Percentiles rank a stretch among this genome's conserved stretches.
These are phyloP conservation scores for Lathyrus sativus DNA, from an alignment of 306 rosid genomes.

Conservation along the genomic window DNA sequence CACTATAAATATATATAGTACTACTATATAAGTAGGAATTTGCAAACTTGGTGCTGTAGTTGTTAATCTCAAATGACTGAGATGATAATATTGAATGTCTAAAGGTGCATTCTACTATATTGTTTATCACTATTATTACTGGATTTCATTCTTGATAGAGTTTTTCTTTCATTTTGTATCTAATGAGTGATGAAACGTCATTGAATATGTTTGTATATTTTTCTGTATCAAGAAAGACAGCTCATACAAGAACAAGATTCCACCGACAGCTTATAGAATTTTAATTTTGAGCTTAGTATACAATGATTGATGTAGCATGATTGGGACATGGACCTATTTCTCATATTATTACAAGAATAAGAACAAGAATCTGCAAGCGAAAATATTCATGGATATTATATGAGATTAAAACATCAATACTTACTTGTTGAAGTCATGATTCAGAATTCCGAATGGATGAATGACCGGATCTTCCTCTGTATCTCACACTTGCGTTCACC, in stretches of 20 bases:
- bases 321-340: constrained; percentile 24
- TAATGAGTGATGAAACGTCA: not conserved
- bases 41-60: constrained; percentile 8
- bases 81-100: constrained; percentile 31
- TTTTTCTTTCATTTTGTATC: not conserved
- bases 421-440: too few relatives aligned
- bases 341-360: too few relatives aligned
- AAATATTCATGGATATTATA: too few relatives aligned
- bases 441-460: too few relatives aligned
- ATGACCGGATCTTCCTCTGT: too few relatives aligned
- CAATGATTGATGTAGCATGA: not conserved
- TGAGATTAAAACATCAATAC: too few relatives aligned
- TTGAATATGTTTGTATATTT: not conserved
- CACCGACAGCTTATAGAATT: constrained; percentile 36
- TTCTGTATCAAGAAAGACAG: constrained; percentile 5
- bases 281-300: not conserved
- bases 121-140: not conserved
- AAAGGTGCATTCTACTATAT: not conserved
- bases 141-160: not conserved
- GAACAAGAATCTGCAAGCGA: too few relatives aligned
- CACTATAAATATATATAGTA: not conserved
- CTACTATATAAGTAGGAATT: constrained; percentile 2
- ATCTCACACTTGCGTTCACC: too few relatives aligned
- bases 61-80: constrained; percentile 34
- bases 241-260: constrained; percentile 9